phyloP scores from a whole-genome alignment of 1,139 yeast genomes.

The Yamadazyma membranifaciens region DNA sequence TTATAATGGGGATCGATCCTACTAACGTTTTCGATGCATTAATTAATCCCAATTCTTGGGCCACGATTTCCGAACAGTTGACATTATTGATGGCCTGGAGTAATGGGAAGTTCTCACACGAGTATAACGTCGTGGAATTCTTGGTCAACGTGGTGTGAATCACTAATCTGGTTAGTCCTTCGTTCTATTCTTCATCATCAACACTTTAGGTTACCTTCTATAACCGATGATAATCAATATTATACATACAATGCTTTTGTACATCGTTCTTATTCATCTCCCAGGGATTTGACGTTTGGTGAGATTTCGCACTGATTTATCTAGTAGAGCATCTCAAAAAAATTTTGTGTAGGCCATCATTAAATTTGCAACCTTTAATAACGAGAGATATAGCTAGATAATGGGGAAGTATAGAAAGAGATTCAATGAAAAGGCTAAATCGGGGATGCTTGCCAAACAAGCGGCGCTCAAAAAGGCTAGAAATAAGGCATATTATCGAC shows the following conservation, averaged over 20 bases:
- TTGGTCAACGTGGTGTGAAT: slow-evolving; percentile 47
- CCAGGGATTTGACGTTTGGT: background rate
- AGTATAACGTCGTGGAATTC: slow-evolving; percentile 55
- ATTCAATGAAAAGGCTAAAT: slow-evolving; percentile 81
- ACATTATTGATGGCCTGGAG: slow-evolving; percentile 37
- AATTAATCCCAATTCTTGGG: slow-evolving; percentile 55
- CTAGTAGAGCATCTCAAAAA: slow-evolving; percentile 12
- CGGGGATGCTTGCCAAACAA: slow-evolving; percentile 83
- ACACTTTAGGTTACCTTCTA: too few species aligned
- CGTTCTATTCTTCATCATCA: too few species aligned
- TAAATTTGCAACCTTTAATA: background rate
- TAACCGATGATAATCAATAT: too few species aligned
- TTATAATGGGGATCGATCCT: slow-evolving; percentile 40
- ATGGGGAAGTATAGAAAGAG: slow-evolving; percentile 85
- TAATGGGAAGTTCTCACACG: slow-evolving; percentile 49
- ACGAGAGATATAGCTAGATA: background rate
- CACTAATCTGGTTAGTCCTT: slow-evolving; percentile 21
- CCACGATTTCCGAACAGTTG: slow-evolving; percentile 52
- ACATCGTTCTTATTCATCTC: slow-evolving; percentile 25
- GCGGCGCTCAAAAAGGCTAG: slow-evolving; percentile 66
- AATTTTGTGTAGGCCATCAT: background rate
- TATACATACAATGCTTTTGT: slow-evolving; percentile 32
- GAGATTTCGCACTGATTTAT: background rate
- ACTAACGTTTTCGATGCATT: slow-evolving; percentile 47
- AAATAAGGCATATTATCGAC: slow-evolving; percentile 62